A percentile compares a stretch with the other conserved stretches of the same genome.
phyloP scores from a whole-genome alignment of 2,329 filamentous ascomycete species.

The Westerdykella aurantiaca region DNA sequence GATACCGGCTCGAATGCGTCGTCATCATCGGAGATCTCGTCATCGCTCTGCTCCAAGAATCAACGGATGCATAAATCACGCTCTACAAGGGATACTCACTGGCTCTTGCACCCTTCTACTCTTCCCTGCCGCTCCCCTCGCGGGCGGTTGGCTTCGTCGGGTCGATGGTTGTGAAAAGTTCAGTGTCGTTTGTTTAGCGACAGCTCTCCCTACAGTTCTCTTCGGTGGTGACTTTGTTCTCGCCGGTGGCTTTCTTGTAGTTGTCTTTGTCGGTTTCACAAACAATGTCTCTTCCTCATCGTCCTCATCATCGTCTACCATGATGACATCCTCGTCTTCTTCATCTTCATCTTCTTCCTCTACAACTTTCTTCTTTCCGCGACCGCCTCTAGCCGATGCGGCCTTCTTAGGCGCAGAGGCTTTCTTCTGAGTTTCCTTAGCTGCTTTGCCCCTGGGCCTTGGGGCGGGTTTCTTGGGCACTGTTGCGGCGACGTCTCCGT shows the following conservation, averaged over 20 bases:
- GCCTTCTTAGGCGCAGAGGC: conserved; percentile 8
- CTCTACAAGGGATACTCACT: conserved; percentile 22
- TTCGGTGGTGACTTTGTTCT: conserved; percentile 24
- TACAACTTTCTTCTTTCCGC: conserved; percentile 38
- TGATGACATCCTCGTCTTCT: conserved; percentile 36
- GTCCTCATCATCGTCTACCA: conserved; percentile 43
- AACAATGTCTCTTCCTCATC: conserved; percentile 40
- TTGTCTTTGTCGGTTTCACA: conserved; percentile 23
- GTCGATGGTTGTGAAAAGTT: conserved; percentile 39
- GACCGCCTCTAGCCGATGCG: conserved; percentile 28
- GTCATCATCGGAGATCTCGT: conserved; percentile 39
- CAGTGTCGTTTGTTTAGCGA: conserved; percentile 36
- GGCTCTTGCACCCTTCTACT: conserved; percentile 37
- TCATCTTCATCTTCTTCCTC: conserved; percentile 42
- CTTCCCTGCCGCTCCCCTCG: conserved; percentile 14
- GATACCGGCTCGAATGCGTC: conserved; percentile 37
- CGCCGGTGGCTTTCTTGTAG: conserved; percentile 15
- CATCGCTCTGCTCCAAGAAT: conserved; percentile 32
- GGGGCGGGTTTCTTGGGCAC: conserved; percentile 37
- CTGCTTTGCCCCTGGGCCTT: conserved; percentile 44
- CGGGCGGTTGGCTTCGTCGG: conserved; percentile 29
- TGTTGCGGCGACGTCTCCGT: conserved; percentile 27
- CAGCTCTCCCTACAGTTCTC: conserved; percentile 18
- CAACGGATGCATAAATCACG: conserved; percentile 1
- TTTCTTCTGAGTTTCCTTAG: conserved; percentile 30